Percentiles rank a stretch among this genome's conserved stretches.
phyloP scores from a whole-genome alignment of 768 basidiomycete genomes.

The Hemileccinum rubropunctum region DNA sequence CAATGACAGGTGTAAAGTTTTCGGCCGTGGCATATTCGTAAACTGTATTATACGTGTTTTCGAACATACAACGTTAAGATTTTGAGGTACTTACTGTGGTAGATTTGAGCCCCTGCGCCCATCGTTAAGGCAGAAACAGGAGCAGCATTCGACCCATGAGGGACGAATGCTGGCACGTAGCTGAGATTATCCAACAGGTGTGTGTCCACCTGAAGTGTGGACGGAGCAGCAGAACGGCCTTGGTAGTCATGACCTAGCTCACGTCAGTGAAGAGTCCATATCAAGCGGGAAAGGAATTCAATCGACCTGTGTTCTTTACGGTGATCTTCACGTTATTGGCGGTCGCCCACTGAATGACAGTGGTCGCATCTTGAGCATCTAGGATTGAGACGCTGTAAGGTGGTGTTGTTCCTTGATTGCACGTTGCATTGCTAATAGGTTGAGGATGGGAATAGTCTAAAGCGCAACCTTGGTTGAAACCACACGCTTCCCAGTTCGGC shows the following conservation, averaged over 20 bases:
- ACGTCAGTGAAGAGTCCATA: not conserved
- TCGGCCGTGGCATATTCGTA: slow-evolving; percentile 12
- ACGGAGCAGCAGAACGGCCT: slow-evolving; percentile 24
- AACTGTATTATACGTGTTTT: slow-evolving; percentile 3
- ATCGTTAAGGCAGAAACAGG: slow-evolving; percentile 19
- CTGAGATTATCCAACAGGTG: slow-evolving; percentile 13
- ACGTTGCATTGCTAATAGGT: slow-evolving; percentile 3
- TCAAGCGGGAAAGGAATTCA: not conserved
- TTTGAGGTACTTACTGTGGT: slow-evolving; percentile 8
- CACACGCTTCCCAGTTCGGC: slow-evolving; percentile 24
- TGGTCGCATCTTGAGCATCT: slow-evolving; percentile 20
- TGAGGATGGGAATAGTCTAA: slow-evolving; percentile 21
- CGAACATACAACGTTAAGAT: not conserved
- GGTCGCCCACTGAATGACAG: slow-evolving; percentile 19
- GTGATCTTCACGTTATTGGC: slow-evolving; percentile 19
- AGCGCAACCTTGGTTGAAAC: slow-evolving; percentile 16
- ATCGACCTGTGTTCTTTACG: slow-evolving; percentile 22
- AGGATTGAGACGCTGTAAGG: slow-evolving; percentile 20
- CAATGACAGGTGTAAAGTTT: slow-evolving; percentile 18
- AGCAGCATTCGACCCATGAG: slow-evolving; percentile 12
- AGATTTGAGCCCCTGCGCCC: slow-evolving; percentile 16
- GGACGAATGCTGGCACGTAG: slow-evolving; percentile 18
- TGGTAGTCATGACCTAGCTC: slow-evolving; percentile 20
- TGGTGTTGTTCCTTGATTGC: slow-evolving; percentile 20
- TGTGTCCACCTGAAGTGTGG: slow-evolving; percentile 23